phyloP scores from a whole-genome alignment of 352 stramenopile species.

The Phytophthora meadii region DNA sequence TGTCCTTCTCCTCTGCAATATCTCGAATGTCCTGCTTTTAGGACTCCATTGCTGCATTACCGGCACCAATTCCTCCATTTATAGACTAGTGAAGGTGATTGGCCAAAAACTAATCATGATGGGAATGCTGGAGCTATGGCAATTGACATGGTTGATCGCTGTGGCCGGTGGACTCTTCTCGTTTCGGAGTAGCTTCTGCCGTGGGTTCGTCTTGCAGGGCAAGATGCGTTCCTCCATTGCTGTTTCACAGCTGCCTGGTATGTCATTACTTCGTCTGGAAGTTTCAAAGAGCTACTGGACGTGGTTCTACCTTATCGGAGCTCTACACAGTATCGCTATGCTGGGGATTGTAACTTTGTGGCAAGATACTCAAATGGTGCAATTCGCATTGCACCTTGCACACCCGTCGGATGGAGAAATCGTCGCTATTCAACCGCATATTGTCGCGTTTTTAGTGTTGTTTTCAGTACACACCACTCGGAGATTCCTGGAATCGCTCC shows the following conservation, averaged over 20 bases:
- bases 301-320: constrained; percentile 76
- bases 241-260: constrained; percentile 35
- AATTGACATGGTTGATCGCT: constrained; percentile 43
- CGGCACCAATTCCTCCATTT: constrained; percentile 20
- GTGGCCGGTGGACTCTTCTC: constrained; percentile 38
- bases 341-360: constrained; percentile 39
- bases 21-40: not conserved
- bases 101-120: constrained; percentile 27
- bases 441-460: constrained; percentile 52
- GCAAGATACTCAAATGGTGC: constrained; percentile 37
- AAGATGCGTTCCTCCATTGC: constrained; percentile 41
- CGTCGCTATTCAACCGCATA: constrained; percentile 48
- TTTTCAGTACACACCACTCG: constrained; percentile 63
- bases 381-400: constrained; percentile 43
- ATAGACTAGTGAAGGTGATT: constrained; percentile 27
- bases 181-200: constrained; percentile 46
- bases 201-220: constrained; percentile 49
- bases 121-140: constrained; percentile 39
- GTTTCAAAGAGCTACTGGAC: constrained; percentile 70
- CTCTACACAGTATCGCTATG: constrained; percentile 51
- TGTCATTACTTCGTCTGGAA: constrained; percentile 45
- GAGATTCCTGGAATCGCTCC: constrained; percentile 63
- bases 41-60: not conserved
- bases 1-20: constrained; percentile 4
- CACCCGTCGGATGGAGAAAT: constrained; percentile 25